Percentiles rank a stretch among this genome's conserved stretches.
Evolutionary conservation across 2,329 filamentous ascomycete genomes (phyloP).

Genomic region (Sclerotinia trifoliorum): DNA sequence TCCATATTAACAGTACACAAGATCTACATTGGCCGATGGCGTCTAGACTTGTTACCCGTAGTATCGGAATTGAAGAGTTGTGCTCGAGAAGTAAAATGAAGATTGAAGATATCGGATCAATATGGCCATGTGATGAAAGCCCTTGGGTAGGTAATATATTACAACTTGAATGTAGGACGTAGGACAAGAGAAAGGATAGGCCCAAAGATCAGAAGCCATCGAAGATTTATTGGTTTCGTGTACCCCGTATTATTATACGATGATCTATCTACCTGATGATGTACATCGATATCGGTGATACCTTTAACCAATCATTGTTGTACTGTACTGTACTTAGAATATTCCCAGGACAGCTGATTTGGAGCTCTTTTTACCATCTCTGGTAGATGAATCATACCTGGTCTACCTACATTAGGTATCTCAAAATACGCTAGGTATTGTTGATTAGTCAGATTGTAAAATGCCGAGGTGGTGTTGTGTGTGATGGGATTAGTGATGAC

Average conservation of each 20-base stretch:
- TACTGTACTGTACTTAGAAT: too few species aligned
- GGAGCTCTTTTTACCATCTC: background rate
- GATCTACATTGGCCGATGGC: background rate
- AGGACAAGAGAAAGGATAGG: background rate
- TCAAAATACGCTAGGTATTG: background rate
- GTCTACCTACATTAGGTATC: background rate
- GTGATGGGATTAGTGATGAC: background rate
- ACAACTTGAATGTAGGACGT: background rate
- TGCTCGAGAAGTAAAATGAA: background rate
- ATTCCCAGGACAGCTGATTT: background rate
- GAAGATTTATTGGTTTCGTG: background rate
- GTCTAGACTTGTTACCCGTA: slow-evolving; percentile 11
- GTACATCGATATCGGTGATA: background rate
- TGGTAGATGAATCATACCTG: background rate
- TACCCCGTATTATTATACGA: background rate
- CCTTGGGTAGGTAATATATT: background rate
- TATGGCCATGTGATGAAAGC: slow-evolving; percentile 1
- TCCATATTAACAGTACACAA: background rate
- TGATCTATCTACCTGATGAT: background rate
- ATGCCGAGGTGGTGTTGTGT: background rate
- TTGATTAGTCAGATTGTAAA: background rate
- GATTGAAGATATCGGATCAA: background rate
- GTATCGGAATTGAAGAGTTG: slow-evolving; percentile 18
- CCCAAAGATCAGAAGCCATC: background rate
- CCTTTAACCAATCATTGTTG: background rate